These are phyloP conservation scores for Blumeria graminis DNA, from an alignment of 2,329 filamentous ascomycete species.

Conservation along the genomic window DNA sequence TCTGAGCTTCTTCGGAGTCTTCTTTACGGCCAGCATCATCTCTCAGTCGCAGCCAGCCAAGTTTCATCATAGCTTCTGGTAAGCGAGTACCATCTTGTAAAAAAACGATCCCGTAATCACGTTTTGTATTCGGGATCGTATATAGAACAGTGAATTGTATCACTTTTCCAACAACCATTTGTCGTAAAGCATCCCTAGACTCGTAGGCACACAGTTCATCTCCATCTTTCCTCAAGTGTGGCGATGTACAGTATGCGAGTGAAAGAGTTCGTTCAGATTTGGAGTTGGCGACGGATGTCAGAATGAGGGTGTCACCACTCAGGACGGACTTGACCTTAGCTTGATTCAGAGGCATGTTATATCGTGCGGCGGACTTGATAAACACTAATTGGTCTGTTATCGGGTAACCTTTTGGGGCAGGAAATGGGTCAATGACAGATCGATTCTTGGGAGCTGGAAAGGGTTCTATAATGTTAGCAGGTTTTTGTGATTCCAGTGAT, in stretches of 20 bases:
- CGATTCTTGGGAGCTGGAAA: slow-evolving; percentile 5
- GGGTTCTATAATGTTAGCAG: slow-evolving; percentile 16
- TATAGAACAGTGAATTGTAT: slow-evolving; percentile 73
- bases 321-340: slow-evolving; percentile 79
- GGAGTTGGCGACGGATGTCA: slow-evolving; percentile 61
- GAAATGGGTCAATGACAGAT: neutral
- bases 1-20: slow-evolving; percentile 49
- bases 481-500: slow-evolving; percentile 3
- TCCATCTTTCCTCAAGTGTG: slow-evolving; percentile 64
- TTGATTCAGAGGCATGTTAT: slow-evolving; percentile 18
- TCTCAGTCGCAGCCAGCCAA: slow-evolving; percentile 79
- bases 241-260: slow-evolving; percentile 77
- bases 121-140: slow-evolving; percentile 59
- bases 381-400: slow-evolving; percentile 3
- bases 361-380: slow-evolving; percentile 12
- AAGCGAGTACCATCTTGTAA: slow-evolving; percentile 53
- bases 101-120: slow-evolving; percentile 67
- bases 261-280: slow-evolving; percentile 67
- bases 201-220: slow-evolving; percentile 87
- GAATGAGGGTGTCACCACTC: slow-evolving; percentile 76
- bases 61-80: slow-evolving; percentile 62
- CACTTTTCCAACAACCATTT: slow-evolving; percentile 61
- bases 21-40: slow-evolving; percentile 88
- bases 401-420: slow-evolving; percentile 5
- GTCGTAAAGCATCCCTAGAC: slow-evolving; percentile 78